A percentile compares a stretch with the other conserved stretches of the same genome.
phyloP scores from a whole-genome alignment of 192 early-diverging fungal species.

The Coemansia reversa region DNA sequence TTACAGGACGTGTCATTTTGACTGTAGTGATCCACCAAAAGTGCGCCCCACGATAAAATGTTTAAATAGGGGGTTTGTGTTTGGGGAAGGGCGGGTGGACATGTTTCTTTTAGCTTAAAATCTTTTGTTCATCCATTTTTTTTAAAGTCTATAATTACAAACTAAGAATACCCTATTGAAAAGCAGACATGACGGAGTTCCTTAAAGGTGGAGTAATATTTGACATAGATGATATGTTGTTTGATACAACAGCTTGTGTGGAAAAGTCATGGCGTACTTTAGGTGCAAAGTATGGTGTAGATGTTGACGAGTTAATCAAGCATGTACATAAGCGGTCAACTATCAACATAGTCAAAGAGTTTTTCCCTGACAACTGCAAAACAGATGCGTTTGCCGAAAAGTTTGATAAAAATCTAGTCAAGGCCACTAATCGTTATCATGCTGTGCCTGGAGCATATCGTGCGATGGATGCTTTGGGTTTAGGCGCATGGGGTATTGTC shows the following conservation, averaged over 20 bases:
- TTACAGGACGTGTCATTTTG: too few species aligned
- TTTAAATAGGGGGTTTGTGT: too few species aligned
- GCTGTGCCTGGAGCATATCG: slow-evolving; percentile 32
- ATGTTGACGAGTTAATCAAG: slow-evolving; percentile 11
- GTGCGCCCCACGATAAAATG: too few species aligned
- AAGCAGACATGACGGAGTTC: slow-evolving; percentile 2
- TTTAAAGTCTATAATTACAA: background rate
- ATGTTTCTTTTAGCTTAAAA: too few species aligned
- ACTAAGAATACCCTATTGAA: too few species aligned
- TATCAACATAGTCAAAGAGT: slow-evolving; percentile 21
- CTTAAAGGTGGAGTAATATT: slow-evolving; percentile 38
- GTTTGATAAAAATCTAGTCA: slow-evolving; percentile 16
- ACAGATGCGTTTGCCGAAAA: slow-evolving; percentile 12
- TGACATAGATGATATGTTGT: slow-evolving; percentile 50
- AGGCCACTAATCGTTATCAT: slow-evolving; percentile 21
- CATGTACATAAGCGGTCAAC: slow-evolving; percentile 36
- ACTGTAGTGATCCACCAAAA: too few species aligned
- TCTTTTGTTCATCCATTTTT: too few species aligned
- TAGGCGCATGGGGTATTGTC: slow-evolving; percentile 36
- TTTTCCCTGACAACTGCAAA: slow-evolving; percentile 29
- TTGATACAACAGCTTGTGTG: slow-evolving; percentile 38
- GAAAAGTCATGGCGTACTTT: slow-evolving; percentile 31
- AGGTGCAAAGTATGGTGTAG: slow-evolving; percentile 20
- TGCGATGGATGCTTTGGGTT: slow-evolving; percentile 7
- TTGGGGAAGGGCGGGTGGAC: too few species aligned